phyloP scores from a whole-genome alignment of 2,329 filamentous ascomycete species.

The Fusarium stilboides region DNA sequence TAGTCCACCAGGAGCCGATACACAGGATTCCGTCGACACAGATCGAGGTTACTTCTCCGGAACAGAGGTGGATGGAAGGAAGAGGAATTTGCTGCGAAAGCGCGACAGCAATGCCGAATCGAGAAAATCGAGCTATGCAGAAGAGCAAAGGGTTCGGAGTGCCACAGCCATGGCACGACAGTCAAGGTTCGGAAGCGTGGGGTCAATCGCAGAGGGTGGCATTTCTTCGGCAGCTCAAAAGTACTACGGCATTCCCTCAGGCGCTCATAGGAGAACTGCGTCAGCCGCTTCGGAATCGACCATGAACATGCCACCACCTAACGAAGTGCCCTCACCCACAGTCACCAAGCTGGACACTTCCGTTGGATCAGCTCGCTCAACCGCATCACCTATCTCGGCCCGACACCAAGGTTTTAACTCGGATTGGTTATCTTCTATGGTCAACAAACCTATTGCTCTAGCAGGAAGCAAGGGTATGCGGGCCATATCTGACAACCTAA shows the following conservation, averaged over 20 bases:
- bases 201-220: conserved; percentile 76
- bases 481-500: conserved; percentile 85
- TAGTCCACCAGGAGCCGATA: conserved; percentile 57
- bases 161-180: conserved; percentile 78
- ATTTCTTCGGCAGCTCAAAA: conserved; percentile 77
- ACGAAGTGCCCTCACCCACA: conserved; percentile 68
- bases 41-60: conserved; percentile 96
- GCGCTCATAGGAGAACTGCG: conserved; percentile 72
- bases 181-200: conserved; percentile 83
- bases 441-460: conserved; percentile 66
- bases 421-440: conserved; percentile 69
- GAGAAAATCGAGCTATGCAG: conserved; percentile 81
- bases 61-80: conserved; percentile 83
- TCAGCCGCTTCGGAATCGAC: conserved; percentile 72
- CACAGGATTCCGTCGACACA: conserved; percentile 72
- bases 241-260: conserved; percentile 72
- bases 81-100: conserved; percentile 86
- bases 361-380: conserved; percentile 56
- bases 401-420: conserved; percentile 63
- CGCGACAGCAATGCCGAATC: conserved; percentile 76
- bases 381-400: conserved; percentile 63
- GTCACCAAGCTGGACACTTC: conserved; percentile 73
- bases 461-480: conserved; percentile 78
- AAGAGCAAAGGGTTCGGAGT: conserved; percentile 79
- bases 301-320: conserved; percentile 66